Evolutionary conservation across 2,329 filamentous ascomycete species (phyloP).

Genomic region (Verticillium nonalfalfae): DNA sequence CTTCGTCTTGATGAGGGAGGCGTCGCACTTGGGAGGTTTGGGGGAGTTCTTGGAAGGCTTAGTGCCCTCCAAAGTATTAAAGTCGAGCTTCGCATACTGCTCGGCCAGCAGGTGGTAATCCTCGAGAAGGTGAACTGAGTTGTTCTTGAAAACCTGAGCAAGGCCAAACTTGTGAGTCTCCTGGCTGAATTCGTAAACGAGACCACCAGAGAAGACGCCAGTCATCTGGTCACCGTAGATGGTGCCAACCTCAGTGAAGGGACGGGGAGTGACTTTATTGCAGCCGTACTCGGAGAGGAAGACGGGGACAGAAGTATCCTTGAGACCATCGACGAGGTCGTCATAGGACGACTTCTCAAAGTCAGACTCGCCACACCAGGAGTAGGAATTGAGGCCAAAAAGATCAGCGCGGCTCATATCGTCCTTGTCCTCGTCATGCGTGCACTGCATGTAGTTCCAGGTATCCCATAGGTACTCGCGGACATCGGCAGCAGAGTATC

Average conservation of each 20-base stretch:
- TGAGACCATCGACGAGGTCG: conserved; percentile 58
- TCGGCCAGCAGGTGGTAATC: conserved; percentile 70
- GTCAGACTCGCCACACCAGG: conserved; percentile 62
- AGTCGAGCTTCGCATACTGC: conserved; percentile 71
- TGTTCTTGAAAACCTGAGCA: conserved; percentile 53
- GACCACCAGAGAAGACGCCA: conserved; percentile 62
- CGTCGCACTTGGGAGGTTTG: conserved; percentile 55
- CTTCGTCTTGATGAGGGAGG: conserved; percentile 58
- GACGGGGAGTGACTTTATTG: conserved; percentile 63
- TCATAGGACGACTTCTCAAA: conserved; percentile 59
- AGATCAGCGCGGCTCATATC: conserved; percentile 64
- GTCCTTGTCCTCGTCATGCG: conserved; percentile 41
- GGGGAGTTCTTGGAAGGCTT: conserved; percentile 47
- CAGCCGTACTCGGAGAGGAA: conserved; percentile 83
- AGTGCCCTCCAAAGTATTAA: conserved; percentile 56
- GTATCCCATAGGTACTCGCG: conserved; percentile 66
- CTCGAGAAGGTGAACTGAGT: conserved; percentile 48
- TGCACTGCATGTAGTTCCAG: conserved; percentile 71
- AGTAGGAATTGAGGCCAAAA: conserved; percentile 70
- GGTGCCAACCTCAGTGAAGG: conserved; percentile 68
- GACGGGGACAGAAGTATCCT: conserved; percentile 60
- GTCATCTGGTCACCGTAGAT: conserved; percentile 70
- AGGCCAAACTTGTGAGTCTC: conserved; percentile 63
- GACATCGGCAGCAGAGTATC: conserved; percentile 77
- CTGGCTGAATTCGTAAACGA: conserved; percentile 77